Base-by-base conservation (phyloP, 2,329 filamentous ascomycete genomes). In the Scedosporium dehoogii region DNA sequence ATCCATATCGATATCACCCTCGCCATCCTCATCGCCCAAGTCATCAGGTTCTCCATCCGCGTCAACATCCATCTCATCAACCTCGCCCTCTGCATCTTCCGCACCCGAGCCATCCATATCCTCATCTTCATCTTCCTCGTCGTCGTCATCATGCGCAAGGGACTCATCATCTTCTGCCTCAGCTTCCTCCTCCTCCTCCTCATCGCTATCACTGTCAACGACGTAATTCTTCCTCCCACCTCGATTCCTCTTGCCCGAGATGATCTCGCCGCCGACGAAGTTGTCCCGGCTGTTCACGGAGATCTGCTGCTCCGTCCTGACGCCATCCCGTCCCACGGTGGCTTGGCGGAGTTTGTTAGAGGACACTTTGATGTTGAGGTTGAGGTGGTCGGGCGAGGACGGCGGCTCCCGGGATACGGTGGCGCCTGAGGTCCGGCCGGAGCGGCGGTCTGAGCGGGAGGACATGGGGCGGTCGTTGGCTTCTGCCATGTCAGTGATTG, bases 191-290 rank as follows among this genome's bases (percentile, higher is more conserved):
- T 70, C 75, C 1, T 78, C 78, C 3, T 77, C 76, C 25, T 78
- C 77, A n/a, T 78, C 77, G 44, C 75, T 76, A 61, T 78, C 79
- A 44, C 80, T 82, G 65, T 85, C 82, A 25, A 86, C 80, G 42
- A 84, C 80, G 62, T 85, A 85, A 66, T 78, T 85, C 73, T 85
- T 85, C 73, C 83, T 83, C 18, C 76, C 77, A 5, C 79, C 80
- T 7, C 82, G 78, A 63, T 80, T 83, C 58, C 82, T 76, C 67
- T 81, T 82, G 44, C 79, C 78, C 27, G 76, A 73, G 18, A 81
- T 70, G 58, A 82, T 79, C 67, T 81, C 77, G 33, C 77, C 76
- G 25, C 75, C 76, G 25, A 73, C 73, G 60, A 79, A 79, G 55
- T 70, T 69, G 23, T 76, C 74, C 44, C 73, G 70, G 58, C 70